A percentile compares a stretch with the other conserved stretches of the same genome.
These are phyloP conservation scores for Ceratocystis variospora DNA, from an alignment of 2,329 filamentous ascomycete genomes.

Conservation along the genomic window DNA sequence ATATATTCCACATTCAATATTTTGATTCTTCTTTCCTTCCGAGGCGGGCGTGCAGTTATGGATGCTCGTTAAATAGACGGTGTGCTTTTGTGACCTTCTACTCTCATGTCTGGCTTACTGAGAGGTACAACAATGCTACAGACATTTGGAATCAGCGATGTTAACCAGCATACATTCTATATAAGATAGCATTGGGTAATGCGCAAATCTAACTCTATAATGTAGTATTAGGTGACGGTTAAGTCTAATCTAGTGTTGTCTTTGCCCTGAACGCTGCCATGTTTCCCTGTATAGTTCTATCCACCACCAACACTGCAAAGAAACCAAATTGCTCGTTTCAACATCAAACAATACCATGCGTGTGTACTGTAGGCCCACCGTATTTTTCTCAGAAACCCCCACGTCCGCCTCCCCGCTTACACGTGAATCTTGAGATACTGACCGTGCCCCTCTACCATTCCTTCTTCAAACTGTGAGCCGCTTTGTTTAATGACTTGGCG, in stretches of 20 bases:
- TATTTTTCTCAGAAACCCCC: background rate
- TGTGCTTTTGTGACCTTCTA: no score
- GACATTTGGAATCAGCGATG: no score
- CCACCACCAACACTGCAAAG: background rate
- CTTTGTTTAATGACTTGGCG: constrained; percentile 4
- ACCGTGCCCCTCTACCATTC: constrained; percentile 12
- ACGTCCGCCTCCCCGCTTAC: background rate
- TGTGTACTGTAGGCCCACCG: background rate
- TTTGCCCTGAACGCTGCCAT: background rate
- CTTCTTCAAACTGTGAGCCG: constrained; percentile 13
- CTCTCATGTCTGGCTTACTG: no score
- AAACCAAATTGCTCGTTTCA: constrained; percentile 1
- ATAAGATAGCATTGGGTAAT: no score
- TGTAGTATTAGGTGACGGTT: no score
- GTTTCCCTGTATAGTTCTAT: background rate
- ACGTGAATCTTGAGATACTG: constrained; percentile 15
- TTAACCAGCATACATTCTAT: no score
- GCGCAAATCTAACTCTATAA: no score
- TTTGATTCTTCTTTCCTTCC: background rate
- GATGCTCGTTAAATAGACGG: no score
- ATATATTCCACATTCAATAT: background rate
- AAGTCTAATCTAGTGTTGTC: background rate
- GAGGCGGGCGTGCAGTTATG: no score
- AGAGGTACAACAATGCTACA: no score
- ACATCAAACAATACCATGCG: background rate